Conservation (phyloP, 257 asterid genomes). For the Solanum sitiens region DNA sequence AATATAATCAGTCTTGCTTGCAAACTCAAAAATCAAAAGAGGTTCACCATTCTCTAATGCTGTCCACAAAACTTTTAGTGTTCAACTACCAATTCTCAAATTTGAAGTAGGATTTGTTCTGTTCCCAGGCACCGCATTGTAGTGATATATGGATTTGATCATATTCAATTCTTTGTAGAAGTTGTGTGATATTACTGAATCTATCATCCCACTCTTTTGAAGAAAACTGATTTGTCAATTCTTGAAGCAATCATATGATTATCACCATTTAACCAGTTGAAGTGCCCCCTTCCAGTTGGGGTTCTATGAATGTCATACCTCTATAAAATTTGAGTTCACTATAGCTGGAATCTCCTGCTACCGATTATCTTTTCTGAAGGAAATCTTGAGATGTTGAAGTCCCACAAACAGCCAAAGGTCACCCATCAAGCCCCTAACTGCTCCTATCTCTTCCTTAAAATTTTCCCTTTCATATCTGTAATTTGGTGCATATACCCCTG, state of each 20-base stretch:
- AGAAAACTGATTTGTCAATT: not conserved
- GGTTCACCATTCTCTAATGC: not conserved
- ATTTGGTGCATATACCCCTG: not conserved
- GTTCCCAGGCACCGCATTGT: not conserved
- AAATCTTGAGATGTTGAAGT: not conserved
- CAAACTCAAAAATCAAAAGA: not conserved
- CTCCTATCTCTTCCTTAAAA: not conserved
- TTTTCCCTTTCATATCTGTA: not conserved
- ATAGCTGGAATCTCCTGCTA: not conserved
- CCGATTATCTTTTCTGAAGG: not conserved
- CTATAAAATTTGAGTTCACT: not conserved
- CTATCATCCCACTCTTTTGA: not conserved
- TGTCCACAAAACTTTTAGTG: not conserved
- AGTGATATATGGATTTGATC: not conserved
- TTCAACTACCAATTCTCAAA: not conserved
- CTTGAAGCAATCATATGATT: not conserved
- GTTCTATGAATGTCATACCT: not conserved
- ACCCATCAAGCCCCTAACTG: not conserved
- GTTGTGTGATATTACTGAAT: not conserved
- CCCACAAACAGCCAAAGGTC: not conserved
- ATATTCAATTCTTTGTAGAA: not conserved
- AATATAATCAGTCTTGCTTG: no score
- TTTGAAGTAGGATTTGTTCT: not conserved
- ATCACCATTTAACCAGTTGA: not conserved
- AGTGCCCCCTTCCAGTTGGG: not conserved